Conservation (phyloP, 208 protist species). For the Wallacemonas collosoma region DNA sequence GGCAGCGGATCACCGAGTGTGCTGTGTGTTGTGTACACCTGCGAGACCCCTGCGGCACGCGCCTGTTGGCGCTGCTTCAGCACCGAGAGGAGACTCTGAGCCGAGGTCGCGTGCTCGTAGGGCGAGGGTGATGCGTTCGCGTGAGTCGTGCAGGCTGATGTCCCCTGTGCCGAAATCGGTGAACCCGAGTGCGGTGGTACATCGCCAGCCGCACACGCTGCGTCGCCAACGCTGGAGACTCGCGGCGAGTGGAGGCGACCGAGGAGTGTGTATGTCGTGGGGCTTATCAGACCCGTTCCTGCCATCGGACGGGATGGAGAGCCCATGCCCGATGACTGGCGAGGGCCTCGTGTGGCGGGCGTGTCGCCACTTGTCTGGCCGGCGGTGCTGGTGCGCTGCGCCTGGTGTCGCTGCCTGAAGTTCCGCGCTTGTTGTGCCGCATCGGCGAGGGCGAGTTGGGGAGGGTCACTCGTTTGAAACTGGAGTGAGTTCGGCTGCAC, state of each 20-base stretch:
- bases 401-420: neutral
- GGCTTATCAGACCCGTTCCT: neutral
- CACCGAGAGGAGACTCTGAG: slow-evolving; percentile 10
- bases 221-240: neutral
- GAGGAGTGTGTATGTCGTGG: neutral
- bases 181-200: no score
- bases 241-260: slow-evolving; percentile 1
- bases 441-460: slow-evolving; percentile 6
- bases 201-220: neutral
- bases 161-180: no score
- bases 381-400: neutral
- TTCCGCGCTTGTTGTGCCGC: slow-evolving; percentile 13
- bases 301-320: neutral
- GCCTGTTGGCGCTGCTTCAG: slow-evolving; percentile 6
- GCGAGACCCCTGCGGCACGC: neutral
- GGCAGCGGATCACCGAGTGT: neutral
- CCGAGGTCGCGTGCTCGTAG: slow-evolving; percentile 13
- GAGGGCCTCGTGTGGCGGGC: neutral
- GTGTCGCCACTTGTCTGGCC: neutral
- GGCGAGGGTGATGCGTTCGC: neutral
- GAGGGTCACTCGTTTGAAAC: slow-evolving; percentile 11
- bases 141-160: no score
- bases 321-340: neutral
- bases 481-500: slow-evolving; percentile 11
- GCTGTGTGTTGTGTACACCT: neutral